A percentile compares a stretch with the other conserved stretches of the same genome.
These are phyloP conservation scores for Colletotrichum tropicicola DNA, from an alignment of 2,329 filamentous ascomycete genomes.

Conservation along the genomic window DNA sequence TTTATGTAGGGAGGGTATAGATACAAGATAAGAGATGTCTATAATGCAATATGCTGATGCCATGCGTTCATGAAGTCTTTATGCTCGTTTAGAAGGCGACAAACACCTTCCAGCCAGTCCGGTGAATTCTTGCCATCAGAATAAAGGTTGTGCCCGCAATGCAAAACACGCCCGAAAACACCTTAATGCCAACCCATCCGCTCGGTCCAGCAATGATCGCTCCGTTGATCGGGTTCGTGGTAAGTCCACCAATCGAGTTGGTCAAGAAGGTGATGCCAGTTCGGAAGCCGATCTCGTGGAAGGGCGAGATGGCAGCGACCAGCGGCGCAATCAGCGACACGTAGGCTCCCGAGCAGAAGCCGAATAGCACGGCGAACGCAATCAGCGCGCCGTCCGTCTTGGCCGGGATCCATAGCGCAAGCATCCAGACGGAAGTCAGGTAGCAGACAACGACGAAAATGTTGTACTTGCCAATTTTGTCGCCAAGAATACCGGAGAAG, in stretches of 20 bases:
- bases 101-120: conserved; percentile 36
- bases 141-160: conserved; percentile 39
- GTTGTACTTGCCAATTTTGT: conserved; percentile 49
- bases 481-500: conserved; percentile 42
- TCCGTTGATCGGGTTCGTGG: conserved; percentile 65
- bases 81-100: conserved; percentile 38
- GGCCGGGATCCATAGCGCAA: conserved; percentile 54
- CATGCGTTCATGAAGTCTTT: too few relatives aligned
- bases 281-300: conserved; percentile 62
- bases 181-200: conserved; percentile 45
- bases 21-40: too few relatives aligned
- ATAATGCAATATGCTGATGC: too few relatives aligned
- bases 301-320: conserved; percentile 61
- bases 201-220: conserved; percentile 43
- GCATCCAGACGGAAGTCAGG: conserved; percentile 45
- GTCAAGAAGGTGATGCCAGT: conserved; percentile 56
- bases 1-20: too few relatives aligned
- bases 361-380: conserved; percentile 50
- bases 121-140: conserved; percentile 34
- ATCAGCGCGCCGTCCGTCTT: conserved; percentile 39
- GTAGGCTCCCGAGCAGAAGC: conserved; percentile 52
- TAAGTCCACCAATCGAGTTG: conserved; percentile 64
- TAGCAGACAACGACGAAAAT: conserved; percentile 55
- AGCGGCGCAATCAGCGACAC: conserved; percentile 48
- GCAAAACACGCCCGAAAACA: conserved; percentile 45